Percentiles rank a stretch among this genome's conserved stretches.
Conservation (phyloP, 2,329 filamentous ascomycete genomes). For the Cercospora zeina region DNA sequence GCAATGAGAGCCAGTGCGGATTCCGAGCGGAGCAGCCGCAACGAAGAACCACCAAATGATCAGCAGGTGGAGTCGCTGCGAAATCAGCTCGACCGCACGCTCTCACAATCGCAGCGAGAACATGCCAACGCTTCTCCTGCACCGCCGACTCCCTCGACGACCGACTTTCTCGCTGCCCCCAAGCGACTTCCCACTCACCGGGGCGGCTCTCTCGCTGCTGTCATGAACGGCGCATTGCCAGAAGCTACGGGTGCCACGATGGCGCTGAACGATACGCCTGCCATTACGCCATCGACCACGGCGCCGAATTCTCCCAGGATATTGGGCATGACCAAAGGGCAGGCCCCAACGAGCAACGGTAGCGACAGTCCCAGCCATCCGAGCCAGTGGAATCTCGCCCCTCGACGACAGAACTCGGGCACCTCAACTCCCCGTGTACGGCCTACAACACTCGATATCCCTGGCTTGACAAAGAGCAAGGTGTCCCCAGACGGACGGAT, state of each 20-base stretch:
- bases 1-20: conserved; percentile 35
- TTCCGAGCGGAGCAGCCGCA: conserved; percentile 24
- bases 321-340: conserved; percentile 27
- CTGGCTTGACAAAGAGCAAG: conserved; percentile 90
- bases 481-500: conserved; percentile 96
- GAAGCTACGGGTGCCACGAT: conserved; percentile 33
- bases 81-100: conserved; percentile 36
- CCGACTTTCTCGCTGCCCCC: conserved; percentile 16
- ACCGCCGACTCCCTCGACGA: conserved; percentile 14
- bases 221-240: conserved; percentile 33
- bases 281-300: conserved; percentile 49
- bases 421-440: conserved; percentile 77
- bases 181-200: conserved; percentile 17
- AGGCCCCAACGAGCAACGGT: conserved; percentile 22
- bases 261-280: conserved; percentile 63
- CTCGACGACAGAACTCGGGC: conserved; percentile 67
- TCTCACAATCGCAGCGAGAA: conserved; percentile 23
- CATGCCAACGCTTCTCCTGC: conserved; percentile 11
- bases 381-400: conserved; percentile 59
- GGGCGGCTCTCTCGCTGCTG: conserved; percentile 32
- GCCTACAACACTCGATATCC: conserved; percentile 94
- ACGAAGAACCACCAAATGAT: conserved; percentile 29
- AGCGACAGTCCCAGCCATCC: conserved; percentile 31
- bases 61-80: conserved; percentile 36
- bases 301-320: conserved; percentile 55